Evolutionary conservation across 1,139 yeast genomes (phyloP).

Genomic region (Dujonia santamariae): DNA sequence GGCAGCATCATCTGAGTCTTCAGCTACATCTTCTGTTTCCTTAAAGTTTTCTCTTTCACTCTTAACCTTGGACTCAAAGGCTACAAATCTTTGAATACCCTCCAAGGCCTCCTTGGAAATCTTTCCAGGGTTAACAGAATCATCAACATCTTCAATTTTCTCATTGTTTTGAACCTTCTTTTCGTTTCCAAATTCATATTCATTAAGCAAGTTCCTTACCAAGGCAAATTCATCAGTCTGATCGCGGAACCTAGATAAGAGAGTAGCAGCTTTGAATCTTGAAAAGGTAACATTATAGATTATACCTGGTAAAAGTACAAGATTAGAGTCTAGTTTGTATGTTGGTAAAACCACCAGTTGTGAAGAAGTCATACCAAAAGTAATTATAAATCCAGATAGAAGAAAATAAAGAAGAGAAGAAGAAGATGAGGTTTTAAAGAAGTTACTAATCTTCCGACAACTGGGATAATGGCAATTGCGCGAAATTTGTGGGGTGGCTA

Average conservation of each 20-base stretch:
- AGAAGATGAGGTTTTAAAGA: too few relatives aligned
- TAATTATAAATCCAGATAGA: too few relatives aligned
- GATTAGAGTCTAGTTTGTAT: conserved; percentile 40
- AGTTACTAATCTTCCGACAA: too few relatives aligned
- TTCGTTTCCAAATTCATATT: conserved; percentile 30
- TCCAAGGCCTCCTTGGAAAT: conserved; percentile 34
- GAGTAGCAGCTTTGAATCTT: conserved; percentile 45
- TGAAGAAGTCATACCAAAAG: too few relatives aligned
- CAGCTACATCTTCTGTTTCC: not conserved
- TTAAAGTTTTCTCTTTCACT: conserved; percentile 7
- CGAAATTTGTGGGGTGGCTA: too few relatives aligned
- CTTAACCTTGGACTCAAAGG: conserved; percentile 17
- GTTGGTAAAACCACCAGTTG: conserved; percentile 34
- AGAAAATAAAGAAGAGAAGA: too few relatives aligned
- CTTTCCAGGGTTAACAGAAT: conserved; percentile 18
- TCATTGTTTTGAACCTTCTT: not conserved
- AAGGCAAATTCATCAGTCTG: conserved; percentile 18
- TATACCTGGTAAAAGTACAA: conserved; percentile 60
- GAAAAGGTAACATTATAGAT: conserved; percentile 55
- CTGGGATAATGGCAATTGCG: too few relatives aligned
- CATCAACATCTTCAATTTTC: conserved; percentile 13
- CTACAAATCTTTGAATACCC: conserved; percentile 32
- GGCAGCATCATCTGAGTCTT: not conserved
- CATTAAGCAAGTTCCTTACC: conserved; percentile 30
- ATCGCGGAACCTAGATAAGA: conserved; percentile 37